Conservation (phyloP, 78 protist species). For the Anaeramoeba flamelloides region DNA sequence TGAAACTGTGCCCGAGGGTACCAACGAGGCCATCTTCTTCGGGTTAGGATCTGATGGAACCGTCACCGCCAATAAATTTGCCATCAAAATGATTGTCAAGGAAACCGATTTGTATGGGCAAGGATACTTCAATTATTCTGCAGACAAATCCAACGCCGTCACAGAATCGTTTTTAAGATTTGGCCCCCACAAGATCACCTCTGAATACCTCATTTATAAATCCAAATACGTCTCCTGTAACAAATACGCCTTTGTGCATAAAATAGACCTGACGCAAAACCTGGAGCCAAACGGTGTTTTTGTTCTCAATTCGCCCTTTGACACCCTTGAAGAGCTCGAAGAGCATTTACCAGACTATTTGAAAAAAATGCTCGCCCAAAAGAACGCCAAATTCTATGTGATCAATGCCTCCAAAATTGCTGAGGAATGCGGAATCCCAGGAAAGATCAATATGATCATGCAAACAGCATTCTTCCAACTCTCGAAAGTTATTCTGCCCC, state of each 20-base stretch:
- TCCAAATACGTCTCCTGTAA: too few species aligned
- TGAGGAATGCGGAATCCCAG: constrained; percentile 19
- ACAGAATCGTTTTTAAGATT: too few species aligned
- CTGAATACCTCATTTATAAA: too few species aligned
- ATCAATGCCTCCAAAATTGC: constrained; percentile 42
- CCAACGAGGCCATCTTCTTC: constrained; percentile 38
- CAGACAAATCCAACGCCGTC: too few species aligned
- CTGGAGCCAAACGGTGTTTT: constrained; percentile 29
- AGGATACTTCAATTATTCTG: too few species aligned
- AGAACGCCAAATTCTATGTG: constrained; percentile 24
- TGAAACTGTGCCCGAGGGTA: constrained; percentile 28
- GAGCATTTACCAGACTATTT: constrained; percentile 18
- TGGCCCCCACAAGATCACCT: too few species aligned
- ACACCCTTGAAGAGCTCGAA: constrained; percentile 14
- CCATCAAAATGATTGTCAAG: constrained; percentile 36
- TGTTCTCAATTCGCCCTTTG: constrained; percentile 27
- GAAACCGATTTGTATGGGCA: constrained; percentile 28
- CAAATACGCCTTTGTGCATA: too few species aligned
- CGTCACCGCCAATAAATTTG: constrained; percentile 52
- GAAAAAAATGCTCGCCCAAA: constrained; percentile 14
- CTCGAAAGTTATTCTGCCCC: constrained; percentile 25
- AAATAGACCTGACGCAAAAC: too few species aligned
- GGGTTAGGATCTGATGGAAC: constrained; percentile 60
- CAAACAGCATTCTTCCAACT: constrained; percentile 44
- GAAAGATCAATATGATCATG: constrained; percentile 43